Base-by-base conservation (phyloP, 2,329 filamentous ascomycete species). In the Trichophyton schoenleinii region DNA sequence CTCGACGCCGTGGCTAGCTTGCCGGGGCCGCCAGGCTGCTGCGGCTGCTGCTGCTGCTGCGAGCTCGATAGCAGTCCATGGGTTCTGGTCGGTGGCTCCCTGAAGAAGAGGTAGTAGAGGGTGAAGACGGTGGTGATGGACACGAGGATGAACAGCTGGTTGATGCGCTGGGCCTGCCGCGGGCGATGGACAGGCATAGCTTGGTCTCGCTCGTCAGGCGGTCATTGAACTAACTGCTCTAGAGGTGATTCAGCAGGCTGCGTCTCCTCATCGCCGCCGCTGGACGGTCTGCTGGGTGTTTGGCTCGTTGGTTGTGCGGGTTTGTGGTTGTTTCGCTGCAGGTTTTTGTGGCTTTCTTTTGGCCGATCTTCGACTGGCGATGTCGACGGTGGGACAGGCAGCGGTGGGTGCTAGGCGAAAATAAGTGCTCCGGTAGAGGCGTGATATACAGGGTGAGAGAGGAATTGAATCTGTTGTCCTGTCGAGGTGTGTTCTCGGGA, bases 1-100 rank as follows among this genome's bases (percentile, higher is more conserved):
- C 62, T 64, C 4, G 61, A 60, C 15, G 48, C 59, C 3, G 25
- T 20, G 9, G 52, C 52, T 55, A 55, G 13, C 52, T 55, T 55
- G 13, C 15, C 11, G 3, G 52, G 18, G 5, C 34, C 52, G 11
- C 34, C 52, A 20, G 34, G 34, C 9, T 13, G 7, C 34, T 44
- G 13, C 6, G 15, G 52, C 25, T 55, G 3, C 8, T n/a, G 52
- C 28, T 9, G 49, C 3, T 53, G 31, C 15, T 20, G 52, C 8
- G 28, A 34, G 52, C 52, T 36, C 13, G 52, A 55, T 9, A 34
- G 34, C 3, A 22, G 22, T 22, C 25, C 52, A 36, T 44, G 36
- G 36, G n/a, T n/a, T 44, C 57, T 9, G 8, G 5, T 11, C 52
- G 31, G 28, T 6, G 52, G 28, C 34, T 38, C 9, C 11, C 13